Conservation (phyloP, 2,329 filamentous ascomycete genomes). For the Bimuria novae-zelandiae region DNA sequence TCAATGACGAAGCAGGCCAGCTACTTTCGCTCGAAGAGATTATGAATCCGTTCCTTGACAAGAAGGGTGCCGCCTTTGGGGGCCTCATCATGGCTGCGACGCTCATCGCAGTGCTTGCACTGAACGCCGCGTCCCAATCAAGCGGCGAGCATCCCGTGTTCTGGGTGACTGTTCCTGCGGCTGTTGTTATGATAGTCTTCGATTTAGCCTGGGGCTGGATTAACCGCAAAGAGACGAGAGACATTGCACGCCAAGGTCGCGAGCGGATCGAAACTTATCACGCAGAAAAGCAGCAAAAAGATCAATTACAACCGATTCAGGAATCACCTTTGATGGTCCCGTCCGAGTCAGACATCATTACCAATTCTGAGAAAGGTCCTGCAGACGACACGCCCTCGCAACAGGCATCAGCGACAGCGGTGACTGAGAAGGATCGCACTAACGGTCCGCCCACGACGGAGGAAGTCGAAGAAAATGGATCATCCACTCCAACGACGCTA, state of each 20-base stretch:
- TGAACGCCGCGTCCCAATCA: slow-evolving; percentile 65
- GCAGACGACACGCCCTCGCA: slow-evolving; percentile 10
- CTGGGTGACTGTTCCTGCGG: slow-evolving; percentile 71
- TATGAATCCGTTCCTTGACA: slow-evolving; percentile 75
- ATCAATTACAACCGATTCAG: not conserved
- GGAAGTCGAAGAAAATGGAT: not conserved
- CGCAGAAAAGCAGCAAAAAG: slow-evolving; percentile 16
- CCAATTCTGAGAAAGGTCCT: not conserved
- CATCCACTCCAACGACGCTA: slow-evolving; percentile 52
- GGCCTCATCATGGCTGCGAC: slow-evolving; percentile 69
- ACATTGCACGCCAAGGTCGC: slow-evolving; percentile 63
- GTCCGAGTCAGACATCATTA: not conserved
- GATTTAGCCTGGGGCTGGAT: slow-evolving; percentile 68
- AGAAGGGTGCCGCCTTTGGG: slow-evolving; percentile 66
- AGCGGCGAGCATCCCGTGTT: slow-evolving; percentile 63
- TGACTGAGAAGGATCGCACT: not conserved
- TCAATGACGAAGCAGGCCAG: slow-evolving; percentile 54
- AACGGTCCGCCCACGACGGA: not conserved
- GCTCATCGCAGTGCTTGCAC: slow-evolving; percentile 65
- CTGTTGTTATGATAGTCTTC: slow-evolving; percentile 70
- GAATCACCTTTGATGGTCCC: not conserved
- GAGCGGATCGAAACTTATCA: slow-evolving; percentile 53
- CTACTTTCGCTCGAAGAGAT: slow-evolving; percentile 70
- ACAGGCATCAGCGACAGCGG: not conserved
- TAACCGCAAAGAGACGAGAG: slow-evolving; percentile 64